phyloP scores from a whole-genome alignment of 805 yeast genomes.

The Jamesozyma rosinii region DNA sequence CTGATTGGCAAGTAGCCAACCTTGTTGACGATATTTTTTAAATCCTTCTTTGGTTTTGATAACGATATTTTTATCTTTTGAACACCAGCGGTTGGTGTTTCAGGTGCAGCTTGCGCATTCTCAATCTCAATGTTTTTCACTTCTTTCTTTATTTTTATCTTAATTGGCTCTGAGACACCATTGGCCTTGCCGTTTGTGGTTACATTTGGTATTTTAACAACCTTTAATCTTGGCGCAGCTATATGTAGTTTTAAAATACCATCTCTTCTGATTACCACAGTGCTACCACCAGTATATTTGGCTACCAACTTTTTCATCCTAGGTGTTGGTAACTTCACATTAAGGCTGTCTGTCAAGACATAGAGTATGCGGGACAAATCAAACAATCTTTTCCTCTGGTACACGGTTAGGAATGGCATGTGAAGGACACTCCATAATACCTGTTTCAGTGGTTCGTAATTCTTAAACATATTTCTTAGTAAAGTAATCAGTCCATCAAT shows the following conservation, averaged over 20 bases:
- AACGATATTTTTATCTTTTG: slow-evolving; percentile 14
- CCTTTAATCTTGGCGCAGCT: slow-evolving; percentile 17
- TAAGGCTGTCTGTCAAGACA: slow-evolving; percentile 47
- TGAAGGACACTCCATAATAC: slow-evolving; percentile 65
- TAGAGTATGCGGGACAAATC: slow-evolving; percentile 59
- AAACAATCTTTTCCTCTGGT: slow-evolving; percentile 53
- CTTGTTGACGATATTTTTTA: slow-evolving; percentile 16
- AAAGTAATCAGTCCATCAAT: slow-evolving; percentile 21
- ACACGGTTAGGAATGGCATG: slow-evolving; percentile 48
- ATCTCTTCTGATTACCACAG: slow-evolving; percentile 52
- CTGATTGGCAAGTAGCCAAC: slow-evolving; percentile 31
- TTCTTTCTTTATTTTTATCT: background rate
- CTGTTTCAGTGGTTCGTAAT: slow-evolving; percentile 46
- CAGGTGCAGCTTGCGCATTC: background rate
- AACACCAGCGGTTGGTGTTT: background rate
- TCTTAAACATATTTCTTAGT: slow-evolving; percentile 20
- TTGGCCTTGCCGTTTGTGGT: background rate
- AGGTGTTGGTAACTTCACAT: slow-evolving; percentile 61
- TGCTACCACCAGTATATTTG: slow-evolving; percentile 42
- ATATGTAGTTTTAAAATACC: slow-evolving; percentile 28
- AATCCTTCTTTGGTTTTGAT: slow-evolving; percentile 7
- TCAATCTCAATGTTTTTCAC: background rate
- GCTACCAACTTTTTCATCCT: slow-evolving; percentile 59
- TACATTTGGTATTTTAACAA: slow-evolving; percentile 6
- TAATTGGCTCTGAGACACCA: background rate